phyloP scores from a whole-genome alignment of 192 early-diverging fungal species.

The Chytriomyces hyalinus region DNA sequence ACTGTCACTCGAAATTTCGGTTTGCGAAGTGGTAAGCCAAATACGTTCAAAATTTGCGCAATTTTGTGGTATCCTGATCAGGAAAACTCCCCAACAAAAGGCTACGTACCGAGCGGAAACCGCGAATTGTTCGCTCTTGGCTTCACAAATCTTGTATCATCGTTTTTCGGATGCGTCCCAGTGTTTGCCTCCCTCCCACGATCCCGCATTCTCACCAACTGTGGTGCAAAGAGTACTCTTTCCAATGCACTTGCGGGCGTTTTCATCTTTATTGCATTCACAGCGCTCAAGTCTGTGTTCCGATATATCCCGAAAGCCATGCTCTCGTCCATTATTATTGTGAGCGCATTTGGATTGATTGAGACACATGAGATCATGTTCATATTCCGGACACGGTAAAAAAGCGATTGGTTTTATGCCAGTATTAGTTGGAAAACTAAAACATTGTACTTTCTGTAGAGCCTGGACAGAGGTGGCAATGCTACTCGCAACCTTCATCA shows the following conservation, averaged over 20 bases:
- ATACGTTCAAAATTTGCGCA: too few relatives aligned
- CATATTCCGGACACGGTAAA: conserved; percentile 53
- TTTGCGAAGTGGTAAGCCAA: conserved; percentile 16
- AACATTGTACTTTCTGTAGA: not conserved
- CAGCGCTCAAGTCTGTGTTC: conserved; percentile 72
- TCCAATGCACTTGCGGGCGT: conserved; percentile 74
- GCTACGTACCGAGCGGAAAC: conserved; percentile 48
- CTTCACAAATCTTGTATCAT: conserved; percentile 46
- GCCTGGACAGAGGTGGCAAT: conserved; percentile 33
- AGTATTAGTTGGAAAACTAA: not conserved
- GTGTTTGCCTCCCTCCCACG: conserved; percentile 88
- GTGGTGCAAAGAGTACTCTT: conserved; percentile 83
- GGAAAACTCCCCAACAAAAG: conserved; percentile 4
- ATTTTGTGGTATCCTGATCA: not conserved
- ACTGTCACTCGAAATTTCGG: conserved; percentile 49
- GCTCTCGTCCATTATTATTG: conserved; percentile 80
- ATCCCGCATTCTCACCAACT: conserved; percentile 85
- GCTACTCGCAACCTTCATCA: conserved; percentile 38
- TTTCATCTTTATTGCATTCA: conserved; percentile 76
- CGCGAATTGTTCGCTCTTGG: conserved; percentile 56
- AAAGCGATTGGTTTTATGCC: not conserved
- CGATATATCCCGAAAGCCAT: conserved; percentile 79
- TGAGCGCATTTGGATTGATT: conserved; percentile 80
- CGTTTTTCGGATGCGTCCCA: conserved; percentile 51
- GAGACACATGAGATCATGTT: conserved; percentile 79